Evolutionary conservation across 2,329 filamentous ascomycete genomes (phyloP).

Genomic region (Scolecobasidium constrictum): DNA sequence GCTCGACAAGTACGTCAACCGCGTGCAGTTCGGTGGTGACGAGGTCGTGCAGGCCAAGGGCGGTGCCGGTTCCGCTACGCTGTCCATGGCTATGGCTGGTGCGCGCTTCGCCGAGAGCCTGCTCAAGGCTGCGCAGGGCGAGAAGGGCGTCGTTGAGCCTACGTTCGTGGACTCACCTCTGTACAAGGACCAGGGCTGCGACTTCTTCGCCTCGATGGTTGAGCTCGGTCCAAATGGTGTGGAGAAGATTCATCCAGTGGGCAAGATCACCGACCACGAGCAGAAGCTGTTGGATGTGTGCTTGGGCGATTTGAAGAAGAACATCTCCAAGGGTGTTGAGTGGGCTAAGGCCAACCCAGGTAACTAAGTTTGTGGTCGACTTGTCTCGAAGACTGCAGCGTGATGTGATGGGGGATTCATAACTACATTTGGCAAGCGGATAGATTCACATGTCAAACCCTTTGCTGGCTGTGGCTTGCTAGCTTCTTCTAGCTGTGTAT

Average conservation of each 20-base stretch:
- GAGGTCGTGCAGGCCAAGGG: slow-evolving; percentile 99
- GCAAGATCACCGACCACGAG: slow-evolving; percentile 75
- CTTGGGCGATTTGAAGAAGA: slow-evolving; percentile 76
- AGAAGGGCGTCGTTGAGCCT: slow-evolving; percentile 92
- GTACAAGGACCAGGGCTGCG: slow-evolving; percentile 95
- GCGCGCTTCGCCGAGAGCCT: slow-evolving; percentile 77
- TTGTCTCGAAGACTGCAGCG: too few relatives aligned
- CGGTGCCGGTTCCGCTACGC: slow-evolving; percentile 89
- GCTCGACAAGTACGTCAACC: slow-evolving; percentile 69
- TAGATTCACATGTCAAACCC: too few relatives aligned
- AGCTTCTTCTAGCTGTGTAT: too few relatives aligned
- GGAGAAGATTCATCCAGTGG: slow-evolving; percentile 82
- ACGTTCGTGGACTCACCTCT: slow-evolving; percentile 95
- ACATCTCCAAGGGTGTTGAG: slow-evolving; percentile 83
- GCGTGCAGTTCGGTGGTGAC: slow-evolving; percentile 97
- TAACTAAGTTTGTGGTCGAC: slow-evolving; percentile 1
- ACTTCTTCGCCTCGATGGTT: slow-evolving; percentile 93
- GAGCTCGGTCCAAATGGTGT: slow-evolving; percentile 95
- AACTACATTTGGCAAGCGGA: too few relatives aligned
- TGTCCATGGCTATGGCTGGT: slow-evolving; percentile 98
- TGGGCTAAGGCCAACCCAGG: slow-evolving; percentile 49
- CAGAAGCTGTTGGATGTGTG: slow-evolving; percentile 79
- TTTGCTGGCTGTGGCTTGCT: too few relatives aligned
- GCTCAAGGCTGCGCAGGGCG: slow-evolving; percentile 82
- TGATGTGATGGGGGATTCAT: too few relatives aligned